These are phyloP conservation scores for Candida frijolesensis DNA, from an alignment of 1,139 yeast species.

Conservation along the genomic window DNA sequence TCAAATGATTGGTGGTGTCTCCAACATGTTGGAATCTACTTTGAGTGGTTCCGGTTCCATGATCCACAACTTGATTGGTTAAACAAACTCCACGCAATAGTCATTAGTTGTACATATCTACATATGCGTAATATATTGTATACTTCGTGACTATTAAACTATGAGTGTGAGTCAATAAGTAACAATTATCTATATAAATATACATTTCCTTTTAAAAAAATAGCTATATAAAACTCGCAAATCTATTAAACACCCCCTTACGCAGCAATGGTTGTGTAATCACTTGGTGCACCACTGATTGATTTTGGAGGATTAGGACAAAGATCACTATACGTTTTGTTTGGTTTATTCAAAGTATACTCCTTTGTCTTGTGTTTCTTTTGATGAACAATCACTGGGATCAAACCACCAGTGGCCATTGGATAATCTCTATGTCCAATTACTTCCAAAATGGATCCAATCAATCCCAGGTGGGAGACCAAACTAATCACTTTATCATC, in stretches of 20 bases:
- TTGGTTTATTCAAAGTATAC: slow-evolving; percentile 18
- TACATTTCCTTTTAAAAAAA: too few species aligned
- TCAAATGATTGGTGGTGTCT: slow-evolving; percentile 5
- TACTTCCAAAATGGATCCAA: slow-evolving; percentile 31
- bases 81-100: not conserved
- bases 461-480: slow-evolving; percentile 40
- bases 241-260: not conserved
- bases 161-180: too few species aligned
- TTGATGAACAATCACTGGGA: slow-evolving; percentile 17
- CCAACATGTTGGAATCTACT: not conserved
- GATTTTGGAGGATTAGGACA: slow-evolving; percentile 17
- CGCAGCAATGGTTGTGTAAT: slow-evolving; percentile 4
- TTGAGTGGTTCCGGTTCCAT: slow-evolving; percentile 2
- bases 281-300: slow-evolving; percentile 12
- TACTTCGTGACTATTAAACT: not conserved
- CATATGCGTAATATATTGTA: not conserved
- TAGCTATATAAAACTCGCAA: too few species aligned
- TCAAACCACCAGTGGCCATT: slow-evolving; percentile 16
- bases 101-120: not conserved
- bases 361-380: slow-evolving; percentile 11
- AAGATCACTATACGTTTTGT: slow-evolving; percentile 17
- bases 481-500: slow-evolving; percentile 30
- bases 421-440: slow-evolving; percentile 24
- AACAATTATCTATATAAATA: too few species aligned
- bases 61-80: slow-evolving; percentile 5